Conservation (phyloP, 2,329 filamentous ascomycete genomes). For the Graphiopsis chlorocephala region DNA sequence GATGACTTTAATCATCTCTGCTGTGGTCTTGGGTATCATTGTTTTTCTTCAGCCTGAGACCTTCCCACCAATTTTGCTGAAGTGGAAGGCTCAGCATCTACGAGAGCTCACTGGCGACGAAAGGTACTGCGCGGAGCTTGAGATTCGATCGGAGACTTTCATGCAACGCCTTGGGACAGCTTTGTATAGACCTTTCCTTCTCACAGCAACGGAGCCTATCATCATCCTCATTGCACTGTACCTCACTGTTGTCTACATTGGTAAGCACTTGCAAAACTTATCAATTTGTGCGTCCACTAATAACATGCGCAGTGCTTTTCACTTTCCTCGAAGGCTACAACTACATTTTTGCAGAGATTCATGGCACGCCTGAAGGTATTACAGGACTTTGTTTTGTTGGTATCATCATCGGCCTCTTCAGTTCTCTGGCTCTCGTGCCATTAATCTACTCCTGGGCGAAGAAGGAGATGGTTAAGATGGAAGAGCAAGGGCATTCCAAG, state of each 20-base stretch:
- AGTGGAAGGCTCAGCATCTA: slow-evolving; percentile 33
- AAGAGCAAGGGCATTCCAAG: slow-evolving; percentile 36
- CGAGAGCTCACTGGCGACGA: slow-evolving; percentile 28
- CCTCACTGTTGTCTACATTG: slow-evolving; percentile 49
- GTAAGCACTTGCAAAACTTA: slow-evolving; percentile 48
- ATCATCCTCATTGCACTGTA: slow-evolving; percentile 51
- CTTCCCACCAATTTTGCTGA: slow-evolving; percentile 40
- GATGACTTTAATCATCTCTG: slow-evolving; percentile 32
- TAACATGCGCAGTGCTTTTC: slow-evolving; percentile 53
- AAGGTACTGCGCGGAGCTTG: slow-evolving; percentile 13
- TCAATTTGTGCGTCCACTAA: slow-evolving; percentile 58
- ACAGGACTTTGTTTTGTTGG: slow-evolving; percentile 41
- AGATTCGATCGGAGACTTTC: slow-evolving; percentile 18
- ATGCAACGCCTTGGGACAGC: slow-evolving; percentile 14
- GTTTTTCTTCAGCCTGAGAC: slow-evolving; percentile 51
- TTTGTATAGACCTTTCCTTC: slow-evolving; percentile 19
- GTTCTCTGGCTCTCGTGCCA: slow-evolving; percentile 51
- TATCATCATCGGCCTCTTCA: slow-evolving; percentile 17
- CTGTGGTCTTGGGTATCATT: slow-evolving; percentile 23
- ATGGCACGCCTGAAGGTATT: slow-evolving; percentile 42
- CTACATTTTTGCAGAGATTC: slow-evolving; percentile 47
- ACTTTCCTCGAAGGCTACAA: slow-evolving; percentile 54
- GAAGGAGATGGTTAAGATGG: slow-evolving; percentile 42
- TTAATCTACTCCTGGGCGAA: slow-evolving; percentile 38
- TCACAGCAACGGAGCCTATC: slow-evolving; percentile 42